phyloP scores from a whole-genome alignment of 352 stramenopile species.

The Elongisporangium anandrum region DNA sequence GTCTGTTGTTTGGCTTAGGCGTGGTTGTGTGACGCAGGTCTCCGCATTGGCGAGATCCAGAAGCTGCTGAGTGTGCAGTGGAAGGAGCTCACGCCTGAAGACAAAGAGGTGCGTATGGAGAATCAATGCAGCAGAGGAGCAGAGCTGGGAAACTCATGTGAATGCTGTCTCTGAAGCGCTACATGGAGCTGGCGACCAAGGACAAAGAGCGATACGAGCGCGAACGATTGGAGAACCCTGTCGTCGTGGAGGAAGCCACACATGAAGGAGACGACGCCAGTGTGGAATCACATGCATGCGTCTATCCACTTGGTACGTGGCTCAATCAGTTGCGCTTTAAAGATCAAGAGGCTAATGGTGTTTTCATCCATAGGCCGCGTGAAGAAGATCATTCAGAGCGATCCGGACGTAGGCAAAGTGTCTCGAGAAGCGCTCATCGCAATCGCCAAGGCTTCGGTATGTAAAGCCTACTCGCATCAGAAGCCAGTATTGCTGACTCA shows the following conservation, averaged over 20 bases:
- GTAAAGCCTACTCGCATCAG: background rate
- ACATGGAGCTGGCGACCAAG: constrained; percentile 75
- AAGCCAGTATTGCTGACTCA: background rate
- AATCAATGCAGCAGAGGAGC: background rate
- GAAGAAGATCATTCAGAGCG: constrained; percentile 92
- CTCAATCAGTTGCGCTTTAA: background rate
- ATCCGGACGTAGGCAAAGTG: constrained; percentile 89
- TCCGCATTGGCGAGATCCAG: constrained; percentile 75
- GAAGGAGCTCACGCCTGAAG: constrained; percentile 74
- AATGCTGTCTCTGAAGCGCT: constrained; percentile 27
- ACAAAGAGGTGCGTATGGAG: constrained; percentile 63
- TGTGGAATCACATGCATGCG: constrained; percentile 25
- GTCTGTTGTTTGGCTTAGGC: background rate
- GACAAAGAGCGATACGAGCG: constrained; percentile 85
- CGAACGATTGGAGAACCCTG: constrained; percentile 65
- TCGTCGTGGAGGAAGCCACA: constrained; percentile 47
- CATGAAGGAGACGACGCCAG: constrained; percentile 30
- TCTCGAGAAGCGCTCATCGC: constrained; percentile 91
- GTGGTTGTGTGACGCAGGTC: constrained; percentile 12
- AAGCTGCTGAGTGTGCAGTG: constrained; percentile 90
- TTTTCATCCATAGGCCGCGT: constrained; percentile 60
- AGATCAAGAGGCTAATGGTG: no score
- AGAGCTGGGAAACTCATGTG: background rate
- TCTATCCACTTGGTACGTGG: constrained; percentile 48
- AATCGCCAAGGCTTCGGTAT: constrained; percentile 89